Percentiles rank a stretch among this genome's conserved stretches.
Evolutionary conservation across 441 rosid species (phyloP).

Genomic region (Codiaeum variegatum): DNA sequence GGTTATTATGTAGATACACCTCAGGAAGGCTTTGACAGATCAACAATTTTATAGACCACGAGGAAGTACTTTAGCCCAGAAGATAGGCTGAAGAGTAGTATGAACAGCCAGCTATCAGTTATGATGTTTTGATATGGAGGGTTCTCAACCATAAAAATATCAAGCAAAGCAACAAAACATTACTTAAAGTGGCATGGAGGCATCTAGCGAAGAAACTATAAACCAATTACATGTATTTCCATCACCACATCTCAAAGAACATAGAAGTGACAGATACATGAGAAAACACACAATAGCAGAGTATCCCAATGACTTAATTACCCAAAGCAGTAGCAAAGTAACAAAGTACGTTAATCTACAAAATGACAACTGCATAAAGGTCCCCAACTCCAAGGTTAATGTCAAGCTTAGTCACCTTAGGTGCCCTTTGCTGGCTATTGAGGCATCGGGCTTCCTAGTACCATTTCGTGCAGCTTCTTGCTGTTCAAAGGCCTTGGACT

Average conservation of each 20-base stretch:
- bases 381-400: slow-evolving; percentile 6
- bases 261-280: slow-evolving; percentile 1
- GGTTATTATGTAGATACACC: background rate
- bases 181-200: background rate
- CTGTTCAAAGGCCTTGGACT: slow-evolving; percentile 65
- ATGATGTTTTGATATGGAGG: background rate
- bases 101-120: background rate
- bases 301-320: slow-evolving; percentile 21
- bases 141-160: background rate
- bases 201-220: slow-evolving; percentile 5
- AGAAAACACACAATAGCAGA: slow-evolving; percentile 16
- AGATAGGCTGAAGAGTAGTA: slow-evolving; percentile 1
- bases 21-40: background rate
- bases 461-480: slow-evolving; percentile 70
- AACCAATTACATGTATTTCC: background rate
- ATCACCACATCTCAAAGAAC: background rate
- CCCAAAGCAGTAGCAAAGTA: background rate
- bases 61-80: background rate
- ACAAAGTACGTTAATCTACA: background rate
- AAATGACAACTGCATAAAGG: slow-evolving; percentile 12
- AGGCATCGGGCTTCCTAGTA: slow-evolving; percentile 61
- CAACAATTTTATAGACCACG: background rate
- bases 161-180: background rate
- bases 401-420: slow-evolving; percentile 48
- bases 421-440: slow-evolving; percentile 76